Evolutionary conservation across 805 yeast species (phyloP).

Genomic region (Saccharomyces mikatae): DNA sequence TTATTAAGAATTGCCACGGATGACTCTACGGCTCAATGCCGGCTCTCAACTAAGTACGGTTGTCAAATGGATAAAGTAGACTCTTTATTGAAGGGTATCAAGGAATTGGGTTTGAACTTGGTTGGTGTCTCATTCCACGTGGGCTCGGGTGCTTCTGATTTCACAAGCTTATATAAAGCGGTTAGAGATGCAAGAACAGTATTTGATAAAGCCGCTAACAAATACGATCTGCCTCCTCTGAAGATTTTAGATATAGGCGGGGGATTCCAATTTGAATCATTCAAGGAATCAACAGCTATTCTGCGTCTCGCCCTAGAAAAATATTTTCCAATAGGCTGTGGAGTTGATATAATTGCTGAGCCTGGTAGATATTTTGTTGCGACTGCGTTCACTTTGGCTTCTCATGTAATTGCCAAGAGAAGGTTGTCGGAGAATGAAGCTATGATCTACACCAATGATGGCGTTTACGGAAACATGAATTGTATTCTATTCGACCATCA

Average conservation of each 20-base stretch:
- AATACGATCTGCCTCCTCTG: conserved; percentile 40
- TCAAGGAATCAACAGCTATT: conserved; percentile 49
- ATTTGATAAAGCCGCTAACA: conserved; percentile 48
- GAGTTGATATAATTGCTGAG: conserved; percentile 68
- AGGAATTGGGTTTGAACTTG: conserved; percentile 51
- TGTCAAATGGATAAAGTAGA: conserved; percentile 52
- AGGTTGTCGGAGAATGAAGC: conserved; percentile 35
- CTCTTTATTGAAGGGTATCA: conserved; percentile 52
- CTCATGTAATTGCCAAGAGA: conserved; percentile 81
- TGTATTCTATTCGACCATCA: conserved; percentile 92
- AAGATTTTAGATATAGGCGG: conserved; percentile 82
- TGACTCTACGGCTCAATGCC: conserved; percentile 80
- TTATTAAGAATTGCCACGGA: conserved; percentile 82
- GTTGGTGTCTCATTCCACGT: conserved; percentile 91
- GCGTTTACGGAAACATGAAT: conserved; percentile 91
- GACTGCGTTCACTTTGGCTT: conserved; percentile 74
- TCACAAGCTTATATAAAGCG: conserved; percentile 58
- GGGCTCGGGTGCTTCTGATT: conserved; percentile 86
- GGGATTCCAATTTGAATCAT: conserved; percentile 66
- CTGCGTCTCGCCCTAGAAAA: conserved; percentile 48
- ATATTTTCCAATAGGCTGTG: conserved; percentile 45
- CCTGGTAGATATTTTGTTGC: conserved; percentile 91
- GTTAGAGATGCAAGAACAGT: conserved; percentile 60
- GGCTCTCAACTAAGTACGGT: conserved; percentile 83
- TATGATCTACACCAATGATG: conserved; percentile 87